Evolutionary conservation across 225 moss, liverwort and hornwort genomes (phyloP).

Genomic region (Bryoerythrophyllum caledonicum): DNA sequence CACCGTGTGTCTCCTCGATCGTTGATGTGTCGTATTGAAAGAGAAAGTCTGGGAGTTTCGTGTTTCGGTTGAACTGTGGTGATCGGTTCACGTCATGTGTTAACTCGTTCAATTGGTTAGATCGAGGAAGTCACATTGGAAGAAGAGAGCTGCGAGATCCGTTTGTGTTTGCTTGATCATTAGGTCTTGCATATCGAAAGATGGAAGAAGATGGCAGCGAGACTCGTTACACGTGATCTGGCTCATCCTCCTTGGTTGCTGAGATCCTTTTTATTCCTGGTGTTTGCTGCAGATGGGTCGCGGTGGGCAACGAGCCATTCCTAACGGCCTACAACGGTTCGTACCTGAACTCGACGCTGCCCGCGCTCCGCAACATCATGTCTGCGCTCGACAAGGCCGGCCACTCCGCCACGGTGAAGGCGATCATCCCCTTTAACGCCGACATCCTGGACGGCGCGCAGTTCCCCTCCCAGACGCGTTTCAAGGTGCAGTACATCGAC

Average conservation of each 20-base stretch:
- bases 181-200: too few species aligned
- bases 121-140: too few species aligned
- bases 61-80: too few species aligned
- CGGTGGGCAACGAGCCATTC: constrained; percentile 86
- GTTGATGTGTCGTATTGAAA: too few species aligned
- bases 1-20: too few species aligned
- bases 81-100: too few species aligned
- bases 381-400: constrained; percentile 56
- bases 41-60: too few species aligned
- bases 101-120: too few species aligned
- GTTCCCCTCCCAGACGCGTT: constrained; percentile 61
- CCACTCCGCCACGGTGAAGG: constrained; percentile 32
- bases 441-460: constrained; percentile 56
- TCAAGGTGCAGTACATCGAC: constrained; percentile 51
- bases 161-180: too few species aligned
- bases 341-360: constrained; percentile 59
- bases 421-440: constrained; percentile 77
- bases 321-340: constrained; percentile 58
- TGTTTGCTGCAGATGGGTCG: constrained; percentile 62
- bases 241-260: not conserved
- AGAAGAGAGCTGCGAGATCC: too few species aligned
- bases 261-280: not conserved
- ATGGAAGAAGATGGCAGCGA: not conserved
- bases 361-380: constrained; percentile 64
- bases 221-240: too few species aligned